Evolutionary conservation across 192 early-diverging fungal genomes (phyloP).

Genomic region (Pilobolus umbonatus): DNA sequence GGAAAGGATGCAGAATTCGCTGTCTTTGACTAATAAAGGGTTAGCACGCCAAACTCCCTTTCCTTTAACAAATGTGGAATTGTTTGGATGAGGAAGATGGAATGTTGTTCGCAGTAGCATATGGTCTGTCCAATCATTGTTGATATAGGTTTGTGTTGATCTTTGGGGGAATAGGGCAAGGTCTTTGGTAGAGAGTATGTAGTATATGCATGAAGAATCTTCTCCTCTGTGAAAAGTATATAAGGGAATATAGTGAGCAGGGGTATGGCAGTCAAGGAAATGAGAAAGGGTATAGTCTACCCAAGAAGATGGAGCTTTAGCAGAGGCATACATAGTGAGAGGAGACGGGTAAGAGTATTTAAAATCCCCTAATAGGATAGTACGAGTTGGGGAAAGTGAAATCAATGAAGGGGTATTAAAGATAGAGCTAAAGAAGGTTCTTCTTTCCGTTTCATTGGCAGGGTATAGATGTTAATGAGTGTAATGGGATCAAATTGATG

Average conservation of each 20-base stretch:
- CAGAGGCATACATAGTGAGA: neutral
- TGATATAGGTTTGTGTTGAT: neutral
- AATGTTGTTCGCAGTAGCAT: neutral
- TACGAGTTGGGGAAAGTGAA: neutral
- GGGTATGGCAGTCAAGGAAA: neutral
- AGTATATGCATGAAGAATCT: neutral
- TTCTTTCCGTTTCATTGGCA: neutral
- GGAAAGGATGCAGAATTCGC: no score
- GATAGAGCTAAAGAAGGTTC: neutral
- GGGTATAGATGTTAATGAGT: neutral
- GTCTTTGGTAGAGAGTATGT: neutral
- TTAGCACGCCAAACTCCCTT: constrained; percentile 20
- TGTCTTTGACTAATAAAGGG: neutral
- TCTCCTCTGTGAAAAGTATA: neutral
- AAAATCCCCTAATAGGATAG: neutral
- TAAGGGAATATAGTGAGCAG: neutral
- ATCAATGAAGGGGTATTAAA: neutral
- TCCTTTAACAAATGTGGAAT: neutral
- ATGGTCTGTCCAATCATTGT: neutral
- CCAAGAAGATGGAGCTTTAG: neutral
- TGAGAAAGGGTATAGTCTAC: neutral
- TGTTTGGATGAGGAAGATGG: neutral
- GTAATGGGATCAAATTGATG: neutral
- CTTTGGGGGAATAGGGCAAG: neutral
- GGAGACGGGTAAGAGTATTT: neutral